A percentile compares a stretch with the other conserved stretches of the same genome.
phyloP scores from a whole-genome alignment of 2,329 filamentous ascomycete species.

The Alternaria dauci region DNA sequence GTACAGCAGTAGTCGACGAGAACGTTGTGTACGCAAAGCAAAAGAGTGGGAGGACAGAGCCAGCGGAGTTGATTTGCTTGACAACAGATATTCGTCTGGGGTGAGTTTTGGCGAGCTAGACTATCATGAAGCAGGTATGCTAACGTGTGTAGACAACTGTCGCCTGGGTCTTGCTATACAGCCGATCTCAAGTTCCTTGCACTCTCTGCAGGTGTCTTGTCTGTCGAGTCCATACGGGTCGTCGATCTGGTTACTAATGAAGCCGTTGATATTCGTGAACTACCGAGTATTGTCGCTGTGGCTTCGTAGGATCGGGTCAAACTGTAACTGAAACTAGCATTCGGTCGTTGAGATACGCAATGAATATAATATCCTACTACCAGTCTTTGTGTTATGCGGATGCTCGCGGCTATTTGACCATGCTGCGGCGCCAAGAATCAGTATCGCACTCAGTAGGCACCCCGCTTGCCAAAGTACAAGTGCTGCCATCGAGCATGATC shows the following conservation, averaged over 20 bases:
- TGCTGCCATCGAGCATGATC: not conserved
- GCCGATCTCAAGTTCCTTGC: slow-evolving; percentile 77
- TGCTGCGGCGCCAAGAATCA: slow-evolving; percentile 1
- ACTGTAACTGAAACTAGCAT: not conserved
- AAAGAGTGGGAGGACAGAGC: slow-evolving; percentile 68
- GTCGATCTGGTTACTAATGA: slow-evolving; percentile 78
- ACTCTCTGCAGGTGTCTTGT: slow-evolving; percentile 69
- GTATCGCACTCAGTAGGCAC: not conserved
- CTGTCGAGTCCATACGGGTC: slow-evolving; percentile 76
- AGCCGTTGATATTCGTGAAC: slow-evolving; percentile 77
- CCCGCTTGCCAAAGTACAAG: not conserved
- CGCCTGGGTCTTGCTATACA: slow-evolving; percentile 76
- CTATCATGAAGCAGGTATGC: not conserved
- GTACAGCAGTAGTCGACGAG: slow-evolving; percentile 75
- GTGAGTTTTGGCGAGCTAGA: slow-evolving; percentile 49
- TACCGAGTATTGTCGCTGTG: slow-evolving; percentile 70
- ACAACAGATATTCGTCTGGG: slow-evolving; percentile 78
- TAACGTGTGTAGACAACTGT: slow-evolving; percentile 64
- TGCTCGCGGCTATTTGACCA: not conserved
- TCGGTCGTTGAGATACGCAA: not conserved
- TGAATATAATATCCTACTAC: not conserved
- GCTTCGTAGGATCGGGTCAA: slow-evolving; percentile 19
- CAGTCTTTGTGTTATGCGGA: not conserved
- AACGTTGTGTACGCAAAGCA: slow-evolving; percentile 76
- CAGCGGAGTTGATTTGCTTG: slow-evolving; percentile 75